Evolutionary conservation across 2,329 filamentous ascomycete genomes (phyloP).

Genomic region (Ophiostoma pallidulum): DNA sequence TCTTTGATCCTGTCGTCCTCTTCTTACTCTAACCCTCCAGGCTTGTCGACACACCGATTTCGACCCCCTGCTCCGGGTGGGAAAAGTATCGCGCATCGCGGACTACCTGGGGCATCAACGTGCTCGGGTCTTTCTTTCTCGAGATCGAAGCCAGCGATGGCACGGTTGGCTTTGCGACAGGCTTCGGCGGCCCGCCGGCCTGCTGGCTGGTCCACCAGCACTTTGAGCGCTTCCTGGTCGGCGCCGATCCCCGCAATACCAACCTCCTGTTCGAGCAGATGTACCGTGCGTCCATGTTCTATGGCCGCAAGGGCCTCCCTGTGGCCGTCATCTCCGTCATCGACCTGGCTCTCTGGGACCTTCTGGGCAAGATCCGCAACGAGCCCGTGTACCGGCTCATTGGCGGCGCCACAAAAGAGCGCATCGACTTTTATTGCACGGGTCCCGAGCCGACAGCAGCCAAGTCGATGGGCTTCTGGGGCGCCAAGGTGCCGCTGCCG

Average conservation of each 20-base stretch:
- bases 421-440: conserved; percentile 89
- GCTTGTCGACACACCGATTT: conserved; percentile 86
- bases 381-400: conserved; percentile 94
- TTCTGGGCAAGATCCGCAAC: conserved; percentile 80
- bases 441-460: conserved; percentile 75
- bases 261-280: conserved; percentile 93
- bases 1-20: background rate
- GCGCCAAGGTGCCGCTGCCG: conserved; percentile 81
- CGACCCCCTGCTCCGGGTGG: conserved; percentile 85
- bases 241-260: conserved; percentile 80
- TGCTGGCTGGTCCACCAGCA: conserved; percentile 93
- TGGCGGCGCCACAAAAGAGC: conserved; percentile 75
- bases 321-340: conserved; percentile 90
- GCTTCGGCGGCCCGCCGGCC: conserved; percentile 84
- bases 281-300: conserved; percentile 95
- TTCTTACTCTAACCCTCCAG: conserved; percentile 36
- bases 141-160: conserved; percentile 85
- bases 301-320: conserved; percentile 84
- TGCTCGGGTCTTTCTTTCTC: conserved; percentile 82
- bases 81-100: conserved; percentile 79
- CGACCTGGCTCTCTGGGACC: conserved; percentile 86
- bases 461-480: conserved; percentile 80
- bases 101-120: conserved; percentile 93
- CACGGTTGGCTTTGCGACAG: conserved; percentile 88
- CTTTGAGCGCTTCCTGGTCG: conserved; percentile 84